Evolutionary conservation across 2,329 filamentous ascomycete species (phyloP).

Genomic region (Penicillium sp.): DNA sequence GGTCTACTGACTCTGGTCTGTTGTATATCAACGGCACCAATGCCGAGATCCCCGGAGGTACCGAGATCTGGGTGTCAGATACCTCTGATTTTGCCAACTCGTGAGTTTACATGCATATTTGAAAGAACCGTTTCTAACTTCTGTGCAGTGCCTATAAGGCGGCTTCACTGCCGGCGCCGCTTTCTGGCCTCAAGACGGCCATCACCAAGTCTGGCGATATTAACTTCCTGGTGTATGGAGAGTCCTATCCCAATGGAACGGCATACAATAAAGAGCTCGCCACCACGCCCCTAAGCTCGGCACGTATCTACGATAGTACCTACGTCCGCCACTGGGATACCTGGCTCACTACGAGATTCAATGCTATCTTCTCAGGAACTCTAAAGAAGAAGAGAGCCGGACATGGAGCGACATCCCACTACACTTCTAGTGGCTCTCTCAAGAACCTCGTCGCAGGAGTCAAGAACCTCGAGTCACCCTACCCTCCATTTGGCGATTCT

Average conservation of each 20-base stretch:
- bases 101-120: conserved; percentile 18
- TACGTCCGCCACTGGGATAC: conserved; percentile 82
- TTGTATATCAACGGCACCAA: conserved; percentile 55
- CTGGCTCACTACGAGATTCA: conserved; percentile 67
- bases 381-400: conserved; percentile 43
- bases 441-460: conserved; percentile 41
- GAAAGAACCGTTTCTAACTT: not conserved
- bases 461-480: conserved; percentile 46
- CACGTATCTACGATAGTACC: conserved; percentile 68
- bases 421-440: conserved; percentile 56
- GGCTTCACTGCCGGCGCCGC: conserved; percentile 37
- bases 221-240: conserved; percentile 55
- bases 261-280: conserved; percentile 65
- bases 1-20: conserved; percentile 60
- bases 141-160: conserved; percentile 35
- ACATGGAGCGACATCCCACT: conserved; percentile 38
- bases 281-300: conserved; percentile 60
- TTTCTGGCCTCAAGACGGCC: conserved; percentile 41
- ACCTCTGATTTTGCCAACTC: conserved; percentile 32
- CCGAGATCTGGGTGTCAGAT: conserved; percentile 41
- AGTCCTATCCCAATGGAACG: conserved; percentile 65
- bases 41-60: conserved; percentile 39
- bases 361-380: conserved; percentile 70
- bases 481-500: conserved; percentile 69
- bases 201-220: conserved; percentile 44